Base-by-base conservation (phyloP, 2,329 filamentous ascomycete genomes). In the Xylariales sp. region DNA sequence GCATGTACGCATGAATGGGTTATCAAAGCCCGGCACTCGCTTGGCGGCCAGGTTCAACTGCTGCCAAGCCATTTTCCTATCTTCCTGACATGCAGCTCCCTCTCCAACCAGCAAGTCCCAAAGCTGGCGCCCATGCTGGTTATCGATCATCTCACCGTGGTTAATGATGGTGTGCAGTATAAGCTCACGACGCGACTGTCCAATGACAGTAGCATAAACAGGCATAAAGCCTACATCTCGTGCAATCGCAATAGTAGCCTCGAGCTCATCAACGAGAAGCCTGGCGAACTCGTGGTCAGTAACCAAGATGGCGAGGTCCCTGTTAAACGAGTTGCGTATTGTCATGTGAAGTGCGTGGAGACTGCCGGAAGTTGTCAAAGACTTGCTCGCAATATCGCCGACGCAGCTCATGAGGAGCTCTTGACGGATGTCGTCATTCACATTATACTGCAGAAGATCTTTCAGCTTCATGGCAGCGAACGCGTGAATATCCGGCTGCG, bases 41-140 rank as follows among this genome's bases (percentile, higher is more conserved):
- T 62, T 67, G 21, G 69, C 60, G 16, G 72, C 63, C 14, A 52
- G 50, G 57, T 78, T 73, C 38, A 91, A 62, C 43, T 83, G 74
- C 19, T 75, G 66, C 89, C 89, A 95, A 1, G 82, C 84, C 11
- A 71, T 66, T 45, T 78, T 74, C 41, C 86, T 74, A 45, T 86
- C 80, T 7, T 76, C 71, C 3, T 71, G 64, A 18, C 74, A 78
- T 4, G 80, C 64, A 3, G 81, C 78, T 28, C 71, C 64, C 4
- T 73, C 68, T 10, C 88, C 85, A 35, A 95, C 79, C 19, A 93
- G 69, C 28, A 83, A 68, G 43, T 83, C 70, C 87, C 88, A 95
- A 2, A 95, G 70, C 10, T 68, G 69, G 31, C 70, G 66, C 12
- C 83, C 81, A 4, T 86, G 68, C 2, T 83, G 75, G 3, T 69